Base-by-base conservation (phyloP, 495 filamentous ascomycete genomes). In the Articulospora tetracladia region DNA sequence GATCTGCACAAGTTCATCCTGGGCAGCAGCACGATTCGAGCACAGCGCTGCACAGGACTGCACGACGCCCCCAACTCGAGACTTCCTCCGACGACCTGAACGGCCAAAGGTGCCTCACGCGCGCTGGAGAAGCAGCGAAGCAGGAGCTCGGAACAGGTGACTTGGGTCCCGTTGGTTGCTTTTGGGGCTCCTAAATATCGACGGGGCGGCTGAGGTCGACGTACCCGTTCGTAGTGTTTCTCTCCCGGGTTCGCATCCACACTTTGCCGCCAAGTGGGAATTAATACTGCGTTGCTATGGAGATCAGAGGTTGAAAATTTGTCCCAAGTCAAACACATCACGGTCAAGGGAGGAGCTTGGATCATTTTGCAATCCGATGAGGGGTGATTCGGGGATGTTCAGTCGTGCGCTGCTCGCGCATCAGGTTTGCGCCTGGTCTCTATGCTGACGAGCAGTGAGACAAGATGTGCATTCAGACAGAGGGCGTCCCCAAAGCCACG, bases 1-100 rank as follows among this genome's bases (percentile, higher is more conserved):
- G 56, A 59, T 59, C 56, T 17, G 47, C 55, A 39, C 55, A 34
- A 58, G 36, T 44, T 27, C 24, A 17, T 25, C 39, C 6, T 44
- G 11, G 23, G 26, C 32, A 46, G 36, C 24, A 3, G 3, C 39
- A 23, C 36, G 19, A 56, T 56, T 56, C 53, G 53, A 56, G 53
- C 30, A 46, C 34, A 10, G n/a, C 13, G 19, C 24, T n/a, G n/a
- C n/a, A n/a, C n/a, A n/a, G n/a, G n/a, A n/a, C n/a, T n/a, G n/a
- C n/a, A n/a, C n/a, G n/a, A 44, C 39, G n/a, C 13, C 6, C 30
- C 30, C 4, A 13, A 32, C 30, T 32, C 30, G 30, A 32, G 30
- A 15, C 17, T 44, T 44, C 15, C n/a, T 44, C 39, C n/a, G 8
- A 12, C 39, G 15, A 11, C 17, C 39, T 44, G 39, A n/a, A 44